A percentile compares a stretch with the other conserved stretches of the same genome.
These are phyloP conservation scores for Saksenaea vasiformis DNA, from an alignment of 371 early-diverging fungal genomes.

Conservation along the genomic window DNA sequence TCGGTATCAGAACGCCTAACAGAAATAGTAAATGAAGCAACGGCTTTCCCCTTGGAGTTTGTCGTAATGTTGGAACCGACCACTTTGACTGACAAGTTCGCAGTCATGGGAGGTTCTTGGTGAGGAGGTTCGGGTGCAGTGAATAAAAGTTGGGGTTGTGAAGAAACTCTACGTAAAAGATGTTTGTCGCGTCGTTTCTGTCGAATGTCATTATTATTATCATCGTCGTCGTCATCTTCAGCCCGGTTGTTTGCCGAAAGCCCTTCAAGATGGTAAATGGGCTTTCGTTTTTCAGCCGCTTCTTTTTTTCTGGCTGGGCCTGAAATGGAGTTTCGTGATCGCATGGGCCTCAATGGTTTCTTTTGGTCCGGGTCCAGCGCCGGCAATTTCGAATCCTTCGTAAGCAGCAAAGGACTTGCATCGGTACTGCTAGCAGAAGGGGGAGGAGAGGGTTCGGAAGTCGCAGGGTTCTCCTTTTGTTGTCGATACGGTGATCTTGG, in stretches of 20 bases:
- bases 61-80: slow-evolving; percentile 63
- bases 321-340: background rate
- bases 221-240: slow-evolving; percentile 2
- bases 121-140: background rate
- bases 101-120: slow-evolving; percentile 14
- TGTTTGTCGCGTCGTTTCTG: slow-evolving; percentile 6
- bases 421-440: background rate
- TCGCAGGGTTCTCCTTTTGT: slow-evolving; percentile 8
- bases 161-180: slow-evolving; percentile 2
- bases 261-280: background rate
- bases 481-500: slow-evolving; percentile 46
- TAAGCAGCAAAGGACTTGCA: background rate
- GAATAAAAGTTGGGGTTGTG: background rate
- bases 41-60: slow-evolving; percentile 74
- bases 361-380: background rate
- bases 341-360: background rate
- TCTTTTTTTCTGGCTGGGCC: background rate
- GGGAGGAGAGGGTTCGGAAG: background rate
- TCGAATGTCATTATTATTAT: background rate
- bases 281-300: background rate
- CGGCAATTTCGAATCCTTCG: background rate
- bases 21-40: slow-evolving; percentile 54
- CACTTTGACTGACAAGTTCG: slow-evolving; percentile 58
- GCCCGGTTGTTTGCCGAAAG: background rate
- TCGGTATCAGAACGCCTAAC: slow-evolving; percentile 51